Base-by-base conservation (phyloP, 225 moss, liverwort and hornwort genomes). In the Pseudisothecium myosuroides region DNA sequence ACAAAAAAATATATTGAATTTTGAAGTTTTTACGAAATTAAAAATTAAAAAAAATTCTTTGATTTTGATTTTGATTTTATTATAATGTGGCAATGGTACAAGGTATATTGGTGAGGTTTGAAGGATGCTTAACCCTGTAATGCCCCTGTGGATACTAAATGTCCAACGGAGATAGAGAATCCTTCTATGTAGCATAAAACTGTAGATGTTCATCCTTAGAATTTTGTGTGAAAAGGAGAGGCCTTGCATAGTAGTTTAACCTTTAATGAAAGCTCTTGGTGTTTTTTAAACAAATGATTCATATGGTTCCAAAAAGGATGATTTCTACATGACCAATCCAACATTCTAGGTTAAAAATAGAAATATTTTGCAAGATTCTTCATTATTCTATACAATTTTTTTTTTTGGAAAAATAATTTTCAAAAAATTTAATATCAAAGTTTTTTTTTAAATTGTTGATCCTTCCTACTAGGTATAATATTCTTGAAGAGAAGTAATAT, bases 291-390 rank as follows among this genome's bases (percentile, higher is more conserved):
- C 26, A 14, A 71, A 41, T 71, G 26, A 14, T 71, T 71, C 1
- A 26, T 0, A 41, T 0, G 0, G 1, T 71, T 41, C 2, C 5
- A 14, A 26, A 4, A n/a, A 71, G 0, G 8, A 41, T 71, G 9
- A 41, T 26, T 24, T 41, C 2, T 0, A 15, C 0, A 0, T 39
- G 4, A 39, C 7, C 1, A 14, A 0, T 5, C 1, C 3, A 0
- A 14, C 0, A 1, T 73, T 45, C 14, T 0, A 17, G 1, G 2
- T 28, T 28, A 19, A 47, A 11, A 47, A 49, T 47, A 19, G 1
- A 74, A 31, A 31, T 31, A 7, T 31, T 45, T 29, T 74, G 2
- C 12, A 74, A 47, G 16, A 31, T 31, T 6, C 47, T 74, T 28
- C 11, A 11, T 47, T 6, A 10, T 2, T 2, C 9, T 0, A 28